A percentile compares a stretch with the other conserved stretches of the same genome.
Conservation (phyloP, 2,329 filamentous ascomycete species). For the Ophioceras dolichostomum region DNA sequence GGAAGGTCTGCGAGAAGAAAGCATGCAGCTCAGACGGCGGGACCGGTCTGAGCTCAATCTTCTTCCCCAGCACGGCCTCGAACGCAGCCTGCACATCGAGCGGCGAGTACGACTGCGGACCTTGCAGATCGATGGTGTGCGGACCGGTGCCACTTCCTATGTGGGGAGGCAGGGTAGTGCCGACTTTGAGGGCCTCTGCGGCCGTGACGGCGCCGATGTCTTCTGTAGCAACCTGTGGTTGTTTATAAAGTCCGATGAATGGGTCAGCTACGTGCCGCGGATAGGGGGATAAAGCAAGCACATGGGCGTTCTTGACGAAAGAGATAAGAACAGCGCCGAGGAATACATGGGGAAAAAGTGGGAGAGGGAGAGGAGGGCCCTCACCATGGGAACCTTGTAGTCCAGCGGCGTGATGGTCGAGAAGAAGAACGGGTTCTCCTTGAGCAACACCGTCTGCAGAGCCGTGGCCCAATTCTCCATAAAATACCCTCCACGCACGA, state of each 20-base stretch:
- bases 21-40: conserved; percentile 6
- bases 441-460: conserved; percentile 13
- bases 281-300: too few relatives aligned
- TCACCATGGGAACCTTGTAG: conserved; percentile 17
- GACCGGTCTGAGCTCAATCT: conserved; percentile 13
- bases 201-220: conserved; percentile 8
- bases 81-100: conserved; percentile 17
- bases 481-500: conserved; percentile 21
- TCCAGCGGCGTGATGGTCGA: conserved; percentile 21
- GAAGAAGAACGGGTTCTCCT: conserved; percentile 17
- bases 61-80: conserved; percentile 12
- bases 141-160: too few relatives aligned
- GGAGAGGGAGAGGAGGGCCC: background rate
- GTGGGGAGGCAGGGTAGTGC: conserved; percentile 5
- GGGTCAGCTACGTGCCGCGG: too few relatives aligned
- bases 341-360: background rate
- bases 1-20: conserved; percentile 8
- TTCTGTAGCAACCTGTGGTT: conserved; percentile 12
- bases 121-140: conserved; percentile 18
- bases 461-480: conserved; percentile 24
- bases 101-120: conserved; percentile 15
- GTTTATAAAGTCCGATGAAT: conserved; percentile 10
- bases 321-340: background rate
- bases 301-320: too few relatives aligned
- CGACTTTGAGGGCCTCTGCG: conserved; percentile 5